Conservation (phyloP, 352 stramenopile species). For the Globisporangium middletonii region DNA sequence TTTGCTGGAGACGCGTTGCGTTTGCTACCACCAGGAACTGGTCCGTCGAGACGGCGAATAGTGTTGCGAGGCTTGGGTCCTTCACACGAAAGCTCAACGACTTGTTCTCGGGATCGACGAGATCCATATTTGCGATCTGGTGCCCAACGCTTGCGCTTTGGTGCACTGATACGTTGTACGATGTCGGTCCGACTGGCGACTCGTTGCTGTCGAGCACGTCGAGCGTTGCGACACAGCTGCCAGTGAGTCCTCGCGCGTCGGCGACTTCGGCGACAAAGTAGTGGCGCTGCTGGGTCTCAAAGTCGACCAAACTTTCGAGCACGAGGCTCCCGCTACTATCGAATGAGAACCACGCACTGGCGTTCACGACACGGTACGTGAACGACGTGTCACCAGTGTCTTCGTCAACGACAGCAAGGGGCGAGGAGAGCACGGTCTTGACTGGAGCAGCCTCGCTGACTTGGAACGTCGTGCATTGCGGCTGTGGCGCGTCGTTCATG, state of each 20-base stretch:
- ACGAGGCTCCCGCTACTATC: constrained; percentile 24
- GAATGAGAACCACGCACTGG: constrained; percentile 20
- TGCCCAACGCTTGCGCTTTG: constrained; percentile 15
- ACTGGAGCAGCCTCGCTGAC: constrained; percentile 20
- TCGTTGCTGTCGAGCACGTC: constrained; percentile 40
- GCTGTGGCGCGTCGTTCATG: constrained; percentile 21
- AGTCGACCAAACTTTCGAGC: constrained; percentile 28
- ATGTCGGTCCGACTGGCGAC: constrained; percentile 19
- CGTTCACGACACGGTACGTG: constrained; percentile 18
- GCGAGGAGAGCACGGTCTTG: constrained; percentile 9
- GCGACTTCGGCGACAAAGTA: constrained; percentile 23
- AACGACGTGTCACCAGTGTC: constrained; percentile 16
- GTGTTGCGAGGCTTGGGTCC: neutral
- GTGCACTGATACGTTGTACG: constrained; percentile 31
- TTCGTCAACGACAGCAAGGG: constrained; percentile 23
- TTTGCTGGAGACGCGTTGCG: neutral
- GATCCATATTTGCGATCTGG: constrained; percentile 6
- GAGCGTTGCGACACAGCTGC: constrained; percentile 23
- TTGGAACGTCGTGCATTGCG: constrained; percentile 10
- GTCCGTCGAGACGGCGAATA: constrained; percentile 8
- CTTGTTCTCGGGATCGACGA: constrained; percentile 4
- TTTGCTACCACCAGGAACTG: constrained; percentile 7
- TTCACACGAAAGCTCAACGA: neutral
- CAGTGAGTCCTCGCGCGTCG: constrained; percentile 28
- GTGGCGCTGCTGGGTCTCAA: constrained; percentile 23